These are phyloP conservation scores for Starmera stellimalicola DNA, from an alignment of 1,139 yeast species.

Conservation along the genomic window DNA sequence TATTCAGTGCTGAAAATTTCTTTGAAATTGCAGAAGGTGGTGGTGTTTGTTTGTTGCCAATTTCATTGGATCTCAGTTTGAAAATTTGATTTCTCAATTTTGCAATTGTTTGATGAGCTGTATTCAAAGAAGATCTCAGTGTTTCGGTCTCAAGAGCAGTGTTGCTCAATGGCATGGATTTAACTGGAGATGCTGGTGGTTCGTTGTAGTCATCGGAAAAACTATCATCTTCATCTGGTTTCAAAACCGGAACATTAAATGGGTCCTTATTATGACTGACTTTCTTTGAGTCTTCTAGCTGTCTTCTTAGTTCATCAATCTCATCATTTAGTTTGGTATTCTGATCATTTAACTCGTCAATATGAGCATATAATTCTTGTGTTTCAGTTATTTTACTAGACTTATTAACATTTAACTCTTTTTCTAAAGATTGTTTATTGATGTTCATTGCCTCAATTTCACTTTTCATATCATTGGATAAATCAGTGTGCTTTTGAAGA, in stretches of 20 bases:
- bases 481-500: constrained; percentile 17
- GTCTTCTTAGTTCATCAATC: constrained; percentile 24
- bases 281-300: constrained; percentile 11
- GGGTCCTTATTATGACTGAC: constrained; percentile 7
- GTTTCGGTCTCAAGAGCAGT: constrained; percentile 60
- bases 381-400: constrained; percentile 31
- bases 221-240: constrained; percentile 15
- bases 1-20: constrained; percentile 4
- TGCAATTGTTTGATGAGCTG: constrained; percentile 52
- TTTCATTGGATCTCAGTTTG: constrained; percentile 28
- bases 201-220: constrained; percentile 21
- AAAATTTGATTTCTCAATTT: constrained; percentile 42
- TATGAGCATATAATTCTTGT: constrained; percentile 36
- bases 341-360: constrained; percentile 53
- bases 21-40: constrained; percentile 4
- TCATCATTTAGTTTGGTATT: constrained; percentile 45
- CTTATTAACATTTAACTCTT: constrained; percentile 29
- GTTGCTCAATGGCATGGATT: constrained; percentile 37
- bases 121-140: constrained; percentile 52
- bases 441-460: constrained; percentile 41
- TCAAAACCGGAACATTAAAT: constrained; percentile 13
- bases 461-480: constrained; percentile 27
- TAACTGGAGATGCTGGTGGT: constrained; percentile 30
- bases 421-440: constrained; percentile 31
- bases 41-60: constrained; percentile 11